Evolutionary conservation across 805 yeast species (phyloP), one percentile per base, ranked within the genome.

Genomic region (Saccharomycopsis babjevae): DNA sequence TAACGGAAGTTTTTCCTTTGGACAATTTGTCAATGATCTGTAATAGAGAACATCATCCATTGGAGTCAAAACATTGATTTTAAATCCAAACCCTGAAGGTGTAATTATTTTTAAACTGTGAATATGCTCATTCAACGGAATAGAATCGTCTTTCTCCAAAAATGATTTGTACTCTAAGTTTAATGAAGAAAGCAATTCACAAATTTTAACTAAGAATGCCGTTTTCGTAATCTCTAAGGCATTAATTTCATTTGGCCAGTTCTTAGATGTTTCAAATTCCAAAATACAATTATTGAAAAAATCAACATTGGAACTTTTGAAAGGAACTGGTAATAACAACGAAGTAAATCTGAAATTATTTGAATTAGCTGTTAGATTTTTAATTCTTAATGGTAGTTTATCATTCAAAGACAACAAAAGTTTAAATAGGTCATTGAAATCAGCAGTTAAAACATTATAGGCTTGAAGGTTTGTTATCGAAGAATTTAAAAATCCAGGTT

Each of bases 211-310:
- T 67, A 93, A 74, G 66, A 94, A 89, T 7, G 98, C 98, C 38
- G 96, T 83, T 69, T 94, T 94, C 16, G 96, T 87, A 68, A 87
- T 85, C 71, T 94, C 98, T 59, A 91, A 74, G 1, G 97, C 91
- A 46, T 78, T 74, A 5, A 90, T 71, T 70, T 94, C 97, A 72
- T 89, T 96, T 1, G 99, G 99, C 99, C 99, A 94, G 71, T 84
- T 84, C n/a, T 82, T 79, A 1, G 97, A 89, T 3, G 88, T 77
- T 74, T 94, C 99, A 71, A 94, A 89, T 72, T 92, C 96, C 42
- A 94, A 70, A 10, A 94, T 79, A 16, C 86, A 84, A 54, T 88
- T 92, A 67, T 87, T 89, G 77, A 89, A 83, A 69, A 87, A 88
- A 68, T 87, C 89, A 4, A 90, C 91, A 66, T 81, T 84, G 1